Percentiles rank a stretch among this genome's conserved stretches.
These are phyloP conservation scores for Neurospora sp. DNA, from an alignment of 495 filamentous ascomycete species.

Conservation along the genomic window DNA sequence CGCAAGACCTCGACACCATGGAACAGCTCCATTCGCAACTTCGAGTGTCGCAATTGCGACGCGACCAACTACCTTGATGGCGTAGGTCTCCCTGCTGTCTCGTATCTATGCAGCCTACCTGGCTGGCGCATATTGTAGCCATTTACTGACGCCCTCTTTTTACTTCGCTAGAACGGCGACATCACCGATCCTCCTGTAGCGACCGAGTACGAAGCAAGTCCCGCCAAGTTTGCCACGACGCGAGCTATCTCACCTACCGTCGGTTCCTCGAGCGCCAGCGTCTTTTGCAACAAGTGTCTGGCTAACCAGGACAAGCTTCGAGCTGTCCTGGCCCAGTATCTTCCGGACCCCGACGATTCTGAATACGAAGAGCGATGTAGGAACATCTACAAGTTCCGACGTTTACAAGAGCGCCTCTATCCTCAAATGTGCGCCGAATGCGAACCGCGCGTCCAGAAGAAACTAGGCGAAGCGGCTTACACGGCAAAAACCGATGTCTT, in stretches of 20 bases:
- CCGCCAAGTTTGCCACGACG: constrained; percentile 30
- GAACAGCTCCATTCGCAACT: constrained; percentile 44
- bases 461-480: constrained; percentile 59
- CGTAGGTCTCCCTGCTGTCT: constrained; percentile 23
- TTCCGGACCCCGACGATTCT: constrained; percentile 55
- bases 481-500: constrained; percentile 72
- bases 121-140: neutral
- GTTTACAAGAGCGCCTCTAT: constrained; percentile 61
- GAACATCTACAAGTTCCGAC: constrained; percentile 50
- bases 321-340: constrained; percentile 54
- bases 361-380: constrained; percentile 44
- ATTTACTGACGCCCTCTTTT: neutral
- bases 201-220: constrained; percentile 24
- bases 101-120: neutral
- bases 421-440: constrained; percentile 77
- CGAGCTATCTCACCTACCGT: constrained; percentile 16
- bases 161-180: constrained; percentile 53
- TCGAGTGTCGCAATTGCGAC: constrained; percentile 64
- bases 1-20: constrained; percentile 45
- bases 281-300: constrained; percentile 70
- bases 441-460: constrained; percentile 51
- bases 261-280: constrained; percentile 19
- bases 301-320: constrained; percentile 74
- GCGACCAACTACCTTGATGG: constrained; percentile 74
- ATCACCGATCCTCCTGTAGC: constrained; percentile 76